Base-by-base conservation (phyloP, 1,139 yeast species). In the Cylindricascospora bacillispora region DNA sequence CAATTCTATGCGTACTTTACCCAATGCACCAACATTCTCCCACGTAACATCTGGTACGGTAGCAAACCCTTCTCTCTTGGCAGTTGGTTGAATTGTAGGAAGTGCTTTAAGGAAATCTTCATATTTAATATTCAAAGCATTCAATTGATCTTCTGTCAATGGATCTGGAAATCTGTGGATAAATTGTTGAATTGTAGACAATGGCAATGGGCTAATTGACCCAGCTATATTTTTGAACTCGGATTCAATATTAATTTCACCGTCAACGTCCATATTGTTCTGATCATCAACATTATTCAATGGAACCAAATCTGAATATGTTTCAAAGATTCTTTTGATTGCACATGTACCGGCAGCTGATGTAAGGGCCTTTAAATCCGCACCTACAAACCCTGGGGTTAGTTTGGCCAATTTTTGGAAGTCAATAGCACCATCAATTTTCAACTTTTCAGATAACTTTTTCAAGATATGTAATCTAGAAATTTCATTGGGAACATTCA, bases 331-430 rank as follows among this genome's bases (percentile, higher is more conserved):
- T 44, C 98, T 67, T 50, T 86, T 86, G 39, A 89, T 86, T 1
- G 98, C 97, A 37, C 83, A 71, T 16, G 86, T 80, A 33, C 98
- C 98, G 0, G 98, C 94, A 2, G 95, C 95, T 0, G 95, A 76
- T 1, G 85, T 93, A 36, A 89, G 65, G 15, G 97, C 93, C 45
- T 85, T 85, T 43, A 89, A 65, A 62, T 89, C 99, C 1, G 98
- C 98, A 26, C 98, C 99, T 3, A 89, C 99, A 56, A 77, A 89
- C 10, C 99, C 99, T 0, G 99, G 97, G 0, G 99, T 92, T 60
- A 83, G 60, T 49, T 86, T 86, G 1, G 98, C 95, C 29, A 89
- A 61, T 39, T 70, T 70, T 29, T 60, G 55, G 49, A 73, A 82
- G 42, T 86, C 83, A 42, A 86, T 72, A 11, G 66, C 70, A 10